Base-by-base conservation (phyloP, 352 stramenopile genomes). In the Phytophthora pistaciae region DNA sequence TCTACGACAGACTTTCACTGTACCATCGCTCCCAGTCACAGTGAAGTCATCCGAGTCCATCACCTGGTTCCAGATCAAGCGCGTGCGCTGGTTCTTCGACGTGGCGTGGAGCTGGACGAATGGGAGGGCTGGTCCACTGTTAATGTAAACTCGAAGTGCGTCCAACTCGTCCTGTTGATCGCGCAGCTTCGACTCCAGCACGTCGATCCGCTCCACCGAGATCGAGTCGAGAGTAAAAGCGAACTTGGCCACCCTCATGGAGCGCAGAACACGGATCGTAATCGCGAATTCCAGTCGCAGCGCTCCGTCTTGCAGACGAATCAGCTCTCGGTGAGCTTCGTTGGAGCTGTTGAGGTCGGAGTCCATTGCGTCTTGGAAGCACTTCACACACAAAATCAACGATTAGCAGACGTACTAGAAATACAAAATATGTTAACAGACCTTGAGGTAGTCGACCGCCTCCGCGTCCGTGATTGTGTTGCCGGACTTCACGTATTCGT, bases 291-390 rank as follows among this genome's bases (percentile, higher is more conserved):
- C 18, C 27, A 78, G 48, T 14, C 21, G 29, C 5, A 73, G 21
- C 49, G 21, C 44, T 10, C 59, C 58, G 8, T 5, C 48, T 0
- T 33, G 40, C 0, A 68, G n/a, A 2, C 3, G 7, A n/a, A n/a
- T 4, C n/a, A 75, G 29, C 7, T 59, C 56, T 6, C 66, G 61
- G 21, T 67, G 46, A 1, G 49, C 46, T 46, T 69, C 56, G 31
- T 33, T 36, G 0, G 27, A 56, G 8, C 38, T 27, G 16, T 57
- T 42, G 14, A 72, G 21, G 18, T 65, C 21, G 10, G 48, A 27
- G 11, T 68, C 18, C 20, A 79, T 18, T 1, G 48, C 18, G 10
- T 75, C 66, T 48, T 67, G 62, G n/a, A 79, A 78, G 3, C 27
- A 73, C 66, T 79, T 3, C 9, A 29, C 55, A 42, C 0, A 49